Evolutionary conservation across 2,329 filamentous ascomycete species (phyloP), one percentile per base, ranked within the genome.

Genomic region (Apiospora koreana): DNA sequence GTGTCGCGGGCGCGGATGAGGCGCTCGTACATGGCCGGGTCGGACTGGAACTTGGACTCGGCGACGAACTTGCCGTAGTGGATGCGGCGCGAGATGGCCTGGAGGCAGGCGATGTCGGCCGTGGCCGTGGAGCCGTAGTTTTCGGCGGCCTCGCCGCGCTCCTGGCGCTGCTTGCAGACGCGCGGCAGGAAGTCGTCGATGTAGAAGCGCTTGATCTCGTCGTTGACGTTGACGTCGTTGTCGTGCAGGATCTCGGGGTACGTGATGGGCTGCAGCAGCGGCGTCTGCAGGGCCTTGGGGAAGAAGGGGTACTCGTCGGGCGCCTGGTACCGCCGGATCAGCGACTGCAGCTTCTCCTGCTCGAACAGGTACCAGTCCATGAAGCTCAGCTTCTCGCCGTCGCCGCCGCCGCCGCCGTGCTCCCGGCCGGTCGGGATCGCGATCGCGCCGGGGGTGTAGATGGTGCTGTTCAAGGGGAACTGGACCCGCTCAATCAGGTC

Each of bases 1-100:
- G 93, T 87, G 81, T 99, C 95, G 72, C 86, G 90, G 1, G 90
- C 92, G 80, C 91, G 90, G 83, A 99, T 98, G 81, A 98, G 82
- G 73, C 86, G 86, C 7, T 93, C 95, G 80, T 95, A 99, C 73
- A 85, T 88, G 76, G 95, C 93, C 41, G 90, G 88, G 75, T 98
- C 93, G 65, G 92, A 91, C 76, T 89, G 88, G 83, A 98, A 99
- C 84, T 99, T 99, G 71, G 92, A 91, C 86, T 99, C 96, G 58
- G 96, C 96, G 10, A 99, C 96, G 78, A 98, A 98, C 84, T 98
- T 99, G 75, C 96, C 96, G 83, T 97, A 99, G 82, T 99, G 96
- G 75, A 99, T 96, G 69, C 96, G 87, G 54, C 95, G 88, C 48
- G 94, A 97, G 65, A 99, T 84, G 3, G 96, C 93, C 84, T 99